A percentile compares a stretch with the other conserved stretches of the same genome.
Evolutionary conservation across 768 basidiomycete genomes (phyloP).

Genomic region (Serendipita indica): DNA sequence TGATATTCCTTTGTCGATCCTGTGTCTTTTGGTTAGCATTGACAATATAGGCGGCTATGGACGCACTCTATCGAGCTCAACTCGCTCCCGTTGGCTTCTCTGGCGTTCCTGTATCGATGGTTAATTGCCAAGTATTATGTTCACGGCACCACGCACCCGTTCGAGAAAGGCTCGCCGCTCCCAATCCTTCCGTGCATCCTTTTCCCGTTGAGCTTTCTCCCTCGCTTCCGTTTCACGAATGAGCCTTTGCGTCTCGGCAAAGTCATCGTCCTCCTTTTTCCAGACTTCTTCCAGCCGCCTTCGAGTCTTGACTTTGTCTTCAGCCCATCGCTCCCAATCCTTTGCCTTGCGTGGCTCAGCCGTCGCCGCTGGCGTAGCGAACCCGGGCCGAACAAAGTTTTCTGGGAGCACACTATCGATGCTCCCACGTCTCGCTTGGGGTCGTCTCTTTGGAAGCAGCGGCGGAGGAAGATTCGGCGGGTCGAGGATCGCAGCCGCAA

Average conservation of each 20-base stretch:
- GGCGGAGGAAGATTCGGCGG: too few relatives aligned
- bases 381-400: background rate
- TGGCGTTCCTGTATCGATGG: slow-evolving; percentile 12
- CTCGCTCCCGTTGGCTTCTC: slow-evolving; percentile 8
- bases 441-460: background rate
- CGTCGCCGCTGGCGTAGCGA: background rate
- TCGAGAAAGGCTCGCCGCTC: slow-evolving; percentile 9
- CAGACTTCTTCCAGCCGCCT: background rate
- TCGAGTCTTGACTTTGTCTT: background rate
- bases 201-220: slow-evolving; percentile 9
- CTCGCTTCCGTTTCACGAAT: slow-evolving; percentile 8
- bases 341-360: background rate
- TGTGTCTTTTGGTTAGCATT: background rate
- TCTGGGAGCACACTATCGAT: background rate
- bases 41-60: background rate
- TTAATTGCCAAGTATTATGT: background rate
- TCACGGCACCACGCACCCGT: background rate
- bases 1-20: background rate
- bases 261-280: background rate
- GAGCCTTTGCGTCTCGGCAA: background rate
- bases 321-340: slow-evolving; percentile 2
- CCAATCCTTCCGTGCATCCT: slow-evolving; percentile 11
- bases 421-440: background rate
- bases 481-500: background rate
- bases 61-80: slow-evolving; percentile 7